Base-by-base conservation (phyloP, 2,329 filamentous ascomycete species). In the Malbranchea zuffiana region DNA sequence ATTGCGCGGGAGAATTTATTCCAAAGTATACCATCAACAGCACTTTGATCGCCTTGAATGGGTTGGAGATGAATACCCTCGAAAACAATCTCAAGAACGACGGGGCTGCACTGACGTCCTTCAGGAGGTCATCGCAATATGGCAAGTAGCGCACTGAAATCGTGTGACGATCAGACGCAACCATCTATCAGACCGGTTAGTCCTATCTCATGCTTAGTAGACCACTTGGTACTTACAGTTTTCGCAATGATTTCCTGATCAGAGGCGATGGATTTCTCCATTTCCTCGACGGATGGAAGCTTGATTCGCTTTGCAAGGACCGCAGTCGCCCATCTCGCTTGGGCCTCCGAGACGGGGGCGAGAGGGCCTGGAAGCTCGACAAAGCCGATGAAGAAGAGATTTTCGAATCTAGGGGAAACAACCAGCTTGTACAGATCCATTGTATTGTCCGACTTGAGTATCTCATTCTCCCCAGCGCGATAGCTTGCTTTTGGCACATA, bases 21-120 rank as follows among this genome's bases (percentile, higher is more conserved):
- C 56, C 54, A 35, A 60, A 59, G 45, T 59, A 61, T 20, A 62
- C 55, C 2, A 54, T 50, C 7, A 43, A 48, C 13, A 61, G 42
- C 3, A 59, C 44, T 12, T 42, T 44, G 13, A 55, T 34, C 1
- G 53, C 50, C n/a, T 37, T 39, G 26, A 47, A 34, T 4, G 54
- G 56, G n/a, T 42, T 47, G 5, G 17, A 46, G 43, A 40, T 49
- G 34, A 57, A 49, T 3, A 56, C 39, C 4, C 42, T 44, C 3
- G 37, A 39, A 8, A 59, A 33, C 3, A 61, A 44, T 24, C 44
- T 48, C 4, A 47, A 39, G 2, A 60, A 47, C 0, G 51, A 53
- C 2, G 59, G 57, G 7, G 44, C 48, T 1, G 57, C 54, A 10
- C 54, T 55, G 3, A 62, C 44, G 10, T 56, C 56, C 21, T 39